Percentiles rank a stretch among this genome's conserved stretches.
These are phyloP conservation scores for Keithomyces neogunnii DNA, from an alignment of 2,329 filamentous ascomycete genomes.

Conservation along the genomic window DNA sequence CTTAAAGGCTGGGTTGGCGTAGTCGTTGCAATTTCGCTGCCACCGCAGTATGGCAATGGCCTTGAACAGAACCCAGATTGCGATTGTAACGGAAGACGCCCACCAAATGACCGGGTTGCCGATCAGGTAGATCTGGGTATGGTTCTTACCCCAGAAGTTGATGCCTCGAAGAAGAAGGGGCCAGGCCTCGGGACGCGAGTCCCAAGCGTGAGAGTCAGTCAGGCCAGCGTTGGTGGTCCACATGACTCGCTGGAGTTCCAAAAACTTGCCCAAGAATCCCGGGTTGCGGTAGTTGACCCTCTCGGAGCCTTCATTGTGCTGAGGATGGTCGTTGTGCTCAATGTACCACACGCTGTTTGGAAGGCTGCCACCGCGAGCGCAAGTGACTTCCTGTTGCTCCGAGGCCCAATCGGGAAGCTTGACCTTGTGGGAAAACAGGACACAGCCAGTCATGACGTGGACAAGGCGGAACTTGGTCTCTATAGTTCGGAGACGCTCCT, in stretches of 20 bases:
- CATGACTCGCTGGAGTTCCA: conserved; percentile 96
- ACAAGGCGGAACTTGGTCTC: conserved; percentile 94
- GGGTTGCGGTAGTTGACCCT: conserved; percentile 95
- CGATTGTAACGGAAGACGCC: conserved; percentile 71
- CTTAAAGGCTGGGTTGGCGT: conserved; percentile 75
- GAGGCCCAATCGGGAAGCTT: conserved; percentile 98
- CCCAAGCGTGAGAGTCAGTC: conserved; percentile 95
- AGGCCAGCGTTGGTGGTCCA: conserved; percentile 97
- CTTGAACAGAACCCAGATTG: conserved; percentile 76
- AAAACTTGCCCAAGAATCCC: conserved; percentile 96
- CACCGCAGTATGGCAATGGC: conserved; percentile 79
- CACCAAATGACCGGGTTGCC: conserved; percentile 96
- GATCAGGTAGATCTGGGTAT: conserved; percentile 92
- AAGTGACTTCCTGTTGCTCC: conserved; percentile 98
- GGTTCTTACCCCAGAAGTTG: conserved; percentile 96
- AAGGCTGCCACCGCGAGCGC: conserved; percentile 79
- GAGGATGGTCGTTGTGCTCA: conserved; percentile 80
- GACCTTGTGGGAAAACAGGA: conserved; percentile 96
- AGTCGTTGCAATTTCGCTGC: conserved; percentile 90
- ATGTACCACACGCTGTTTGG: conserved; percentile 98
- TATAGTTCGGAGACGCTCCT: conserved; percentile 82
- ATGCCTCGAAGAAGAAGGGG: conserved; percentile 87
- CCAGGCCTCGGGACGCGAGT: conserved; percentile 90
- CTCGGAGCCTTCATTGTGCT: conserved; percentile 66
- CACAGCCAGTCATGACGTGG: conserved; percentile 94